Conservation (phyloP, 2,329 filamentous ascomycete species). For the Monosporascus cannonballus region DNA sequence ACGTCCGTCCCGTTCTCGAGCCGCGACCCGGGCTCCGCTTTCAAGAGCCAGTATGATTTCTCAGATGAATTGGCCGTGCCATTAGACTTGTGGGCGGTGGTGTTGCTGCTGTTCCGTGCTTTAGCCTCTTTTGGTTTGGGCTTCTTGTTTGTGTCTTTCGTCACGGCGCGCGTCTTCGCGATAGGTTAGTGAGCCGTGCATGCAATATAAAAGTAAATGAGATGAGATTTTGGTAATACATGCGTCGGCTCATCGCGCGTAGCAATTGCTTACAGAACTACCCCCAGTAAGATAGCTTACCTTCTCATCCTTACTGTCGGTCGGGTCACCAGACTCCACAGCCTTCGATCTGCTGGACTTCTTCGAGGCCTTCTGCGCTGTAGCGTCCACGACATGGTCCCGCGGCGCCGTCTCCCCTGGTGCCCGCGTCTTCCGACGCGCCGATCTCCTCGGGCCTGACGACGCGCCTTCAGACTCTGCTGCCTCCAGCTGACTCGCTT, state of each 20-base stretch:
- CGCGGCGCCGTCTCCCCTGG: neutral
- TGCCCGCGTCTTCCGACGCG: neutral
- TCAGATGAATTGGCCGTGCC: slow-evolving; percentile 6
- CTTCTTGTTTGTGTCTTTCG: neutral
- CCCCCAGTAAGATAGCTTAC: too few species aligned
- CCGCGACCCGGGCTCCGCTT: slow-evolving; percentile 82
- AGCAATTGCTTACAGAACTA: too few species aligned
- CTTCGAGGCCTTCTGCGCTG: neutral
- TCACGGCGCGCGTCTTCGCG: slow-evolving; percentile 5
- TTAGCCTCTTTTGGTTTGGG: neutral
- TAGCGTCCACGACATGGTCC: neutral
- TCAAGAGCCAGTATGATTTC: slow-evolving; percentile 68
- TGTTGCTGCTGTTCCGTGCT: slow-evolving; percentile 1
- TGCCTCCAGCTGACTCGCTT: neutral
- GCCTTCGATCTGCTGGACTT: neutral
- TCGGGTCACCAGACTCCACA: too few species aligned
- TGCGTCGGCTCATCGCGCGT: too few species aligned
- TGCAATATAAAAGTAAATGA: neutral
- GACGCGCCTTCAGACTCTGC: neutral
- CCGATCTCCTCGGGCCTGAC: neutral
- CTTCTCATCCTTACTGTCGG: too few species aligned
- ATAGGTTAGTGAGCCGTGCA: slow-evolving; percentile 1
- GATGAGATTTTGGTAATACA: too few species aligned
- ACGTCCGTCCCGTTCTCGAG: slow-evolving; percentile 84
- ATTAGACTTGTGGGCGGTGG: slow-evolving; percentile 6